A percentile compares a stretch with the other conserved stretches of the same genome.
phyloP scores from a whole-genome alignment of 2,329 filamentous ascomycete species.

The Cytospora piceae region DNA sequence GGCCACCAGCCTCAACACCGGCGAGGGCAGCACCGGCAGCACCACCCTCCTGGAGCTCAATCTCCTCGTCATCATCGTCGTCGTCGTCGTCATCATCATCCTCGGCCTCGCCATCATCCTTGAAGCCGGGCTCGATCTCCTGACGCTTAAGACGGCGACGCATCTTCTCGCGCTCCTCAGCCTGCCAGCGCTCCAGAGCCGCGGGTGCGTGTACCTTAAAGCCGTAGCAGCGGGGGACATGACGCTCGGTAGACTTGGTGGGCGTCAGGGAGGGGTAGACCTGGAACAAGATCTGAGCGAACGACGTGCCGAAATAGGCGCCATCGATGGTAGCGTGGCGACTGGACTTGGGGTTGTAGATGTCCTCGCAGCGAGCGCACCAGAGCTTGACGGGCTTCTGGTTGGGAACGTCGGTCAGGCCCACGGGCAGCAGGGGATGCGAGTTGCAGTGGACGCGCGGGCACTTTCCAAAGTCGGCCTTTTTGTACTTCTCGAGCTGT shows the following conservation, averaged over 20 bases:
- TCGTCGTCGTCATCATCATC: constrained; percentile 68
- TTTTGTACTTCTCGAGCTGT: constrained; percentile 98
- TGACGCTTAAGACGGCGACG: constrained; percentile 71
- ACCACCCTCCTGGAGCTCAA: constrained; percentile 42
- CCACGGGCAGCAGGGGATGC: constrained; percentile 92
- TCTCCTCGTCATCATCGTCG: constrained; percentile 55
- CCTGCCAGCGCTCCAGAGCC: constrained; percentile 89
- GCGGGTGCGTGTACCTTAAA: constrained; percentile 94
- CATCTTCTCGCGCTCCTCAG: constrained; percentile 79
- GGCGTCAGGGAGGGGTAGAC: constrained; percentile 92
- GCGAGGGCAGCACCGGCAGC: constrained; percentile 5
- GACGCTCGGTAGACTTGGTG: constrained; percentile 80
- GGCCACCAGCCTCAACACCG: constrained; percentile 2
- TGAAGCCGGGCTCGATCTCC: constrained; percentile 79
- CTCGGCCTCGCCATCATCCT: constrained; percentile 65
- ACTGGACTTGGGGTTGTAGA: constrained; percentile 98
- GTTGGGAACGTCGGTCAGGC: constrained; percentile 86
- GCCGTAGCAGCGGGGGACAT: constrained; percentile 88
- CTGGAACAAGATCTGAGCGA: constrained; percentile 99
- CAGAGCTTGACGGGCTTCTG: constrained; percentile 94
- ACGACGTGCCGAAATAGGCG: constrained; percentile 96
- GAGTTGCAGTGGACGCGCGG: constrained; percentile 93
- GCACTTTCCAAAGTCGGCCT: constrained; percentile 96
- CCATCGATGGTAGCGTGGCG: constrained; percentile 95
- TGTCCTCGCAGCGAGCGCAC: constrained; percentile 95